phyloP scores from a whole-genome alignment of 345 rosid genomes.

The Eutrema heterophyllum region DNA sequence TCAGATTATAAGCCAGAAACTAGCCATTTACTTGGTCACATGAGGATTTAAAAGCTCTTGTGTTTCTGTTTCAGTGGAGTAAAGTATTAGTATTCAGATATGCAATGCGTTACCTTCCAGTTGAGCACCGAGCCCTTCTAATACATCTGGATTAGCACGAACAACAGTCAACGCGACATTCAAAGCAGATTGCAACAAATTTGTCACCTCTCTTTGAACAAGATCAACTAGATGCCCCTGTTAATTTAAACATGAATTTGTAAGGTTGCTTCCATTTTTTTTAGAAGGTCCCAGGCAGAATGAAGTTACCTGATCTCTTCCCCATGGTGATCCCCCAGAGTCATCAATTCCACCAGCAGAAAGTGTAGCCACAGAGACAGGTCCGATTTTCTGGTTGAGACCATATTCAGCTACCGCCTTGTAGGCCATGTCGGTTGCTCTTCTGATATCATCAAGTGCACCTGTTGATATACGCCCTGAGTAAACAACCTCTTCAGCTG shows the following conservation, averaged over 20 bases:
- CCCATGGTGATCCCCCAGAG: conserved; percentile 68
- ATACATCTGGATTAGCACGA: conserved; percentile 76
- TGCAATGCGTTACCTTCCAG: conserved; percentile 63
- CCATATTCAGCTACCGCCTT: conserved; percentile 98
- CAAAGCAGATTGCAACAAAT: conserved; percentile 68
- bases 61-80: neutral
- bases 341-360: conserved; percentile 86
- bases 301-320: conserved; percentile 77
- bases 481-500: conserved; percentile 90
- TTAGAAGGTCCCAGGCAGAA: neutral
- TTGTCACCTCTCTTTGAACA: conserved; percentile 83
- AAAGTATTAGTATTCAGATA: neutral
- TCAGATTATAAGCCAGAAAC: neutral
- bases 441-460: conserved; percentile 88
- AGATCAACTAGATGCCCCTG: conserved; percentile 92
- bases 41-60: neutral
- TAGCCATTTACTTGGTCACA: neutral
- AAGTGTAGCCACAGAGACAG: conserved; percentile 77
- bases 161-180: conserved; percentile 70
- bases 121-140: conserved; percentile 92
- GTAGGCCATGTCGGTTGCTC: conserved; percentile 98
- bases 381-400: conserved; percentile 81
- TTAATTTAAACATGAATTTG: neutral
- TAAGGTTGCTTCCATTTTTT: neutral
- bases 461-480: conserved; percentile 92